phyloP scores from a whole-genome alignment of 1,139 yeast genomes.

The Taphrina deformans region DNA sequence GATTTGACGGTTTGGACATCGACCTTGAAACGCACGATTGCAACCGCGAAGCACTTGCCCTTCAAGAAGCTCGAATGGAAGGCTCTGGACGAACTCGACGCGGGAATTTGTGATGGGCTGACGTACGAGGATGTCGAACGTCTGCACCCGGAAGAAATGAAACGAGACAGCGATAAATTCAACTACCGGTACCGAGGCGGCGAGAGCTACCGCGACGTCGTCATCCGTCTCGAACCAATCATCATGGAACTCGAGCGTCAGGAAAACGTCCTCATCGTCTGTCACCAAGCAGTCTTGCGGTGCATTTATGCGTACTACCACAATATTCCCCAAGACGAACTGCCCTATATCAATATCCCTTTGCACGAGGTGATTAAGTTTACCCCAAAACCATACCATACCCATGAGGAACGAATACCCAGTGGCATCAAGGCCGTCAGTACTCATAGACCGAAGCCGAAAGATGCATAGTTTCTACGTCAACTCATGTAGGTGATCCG shows the following conservation, averaged over 20 bases:
- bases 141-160: slow-evolving; percentile 89
- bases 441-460: slow-evolving; percentile 63
- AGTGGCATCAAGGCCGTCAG: slow-evolving; percentile 98
- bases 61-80: slow-evolving; percentile 90
- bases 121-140: slow-evolving; percentile 84
- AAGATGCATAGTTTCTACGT: neutral
- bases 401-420: slow-evolving; percentile 76
- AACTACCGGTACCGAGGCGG: slow-evolving; percentile 84
- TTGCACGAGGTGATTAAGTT: slow-evolving; percentile 79
- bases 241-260: slow-evolving; percentile 98
- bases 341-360: slow-evolving; percentile 99
- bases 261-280: slow-evolving; percentile 89
- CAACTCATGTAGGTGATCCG: too few relatives aligned
- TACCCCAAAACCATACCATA: slow-evolving; percentile 91
- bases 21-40: slow-evolving; percentile 86
- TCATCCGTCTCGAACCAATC: slow-evolving; percentile 88
- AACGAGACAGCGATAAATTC: slow-evolving; percentile 92
- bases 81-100: slow-evolving; percentile 94
- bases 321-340: slow-evolving; percentile 96
- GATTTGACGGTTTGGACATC: slow-evolving; percentile 95
- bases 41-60: slow-evolving; percentile 81
- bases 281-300: slow-evolving; percentile 95
- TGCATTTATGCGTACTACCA: slow-evolving; percentile 96
- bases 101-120: slow-evolving; percentile 96
- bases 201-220: slow-evolving; percentile 93